These are phyloP conservation scores for Penicillium arizonense DNA, from an alignment of 495 filamentous ascomycete species.

Conservation along the genomic window DNA sequence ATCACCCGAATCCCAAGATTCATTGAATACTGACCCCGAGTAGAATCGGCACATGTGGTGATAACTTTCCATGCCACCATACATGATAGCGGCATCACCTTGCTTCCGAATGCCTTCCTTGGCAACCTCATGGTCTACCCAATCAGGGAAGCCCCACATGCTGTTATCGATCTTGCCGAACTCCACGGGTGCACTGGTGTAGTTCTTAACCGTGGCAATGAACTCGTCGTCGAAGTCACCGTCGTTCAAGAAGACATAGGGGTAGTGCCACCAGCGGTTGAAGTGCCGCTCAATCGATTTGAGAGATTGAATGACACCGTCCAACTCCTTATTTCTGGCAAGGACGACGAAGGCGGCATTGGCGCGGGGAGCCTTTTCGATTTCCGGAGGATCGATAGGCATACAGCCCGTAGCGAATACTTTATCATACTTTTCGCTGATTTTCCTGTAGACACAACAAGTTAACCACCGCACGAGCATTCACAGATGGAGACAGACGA, in stretches of 20 bases:
- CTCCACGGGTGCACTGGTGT: slow-evolving; percentile 81
- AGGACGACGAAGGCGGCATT: slow-evolving; percentile 97
- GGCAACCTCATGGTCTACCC: slow-evolving; percentile 89
- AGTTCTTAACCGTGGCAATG: slow-evolving; percentile 82
- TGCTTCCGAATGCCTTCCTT: slow-evolving; percentile 95
- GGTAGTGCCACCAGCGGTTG: slow-evolving; percentile 98
- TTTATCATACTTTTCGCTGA: slow-evolving; percentile 95
- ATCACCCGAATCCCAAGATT: slow-evolving; percentile 9
- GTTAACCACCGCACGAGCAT: slow-evolving; percentile 10
- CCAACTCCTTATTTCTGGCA: slow-evolving; percentile 93
- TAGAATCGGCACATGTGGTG: slow-evolving; percentile 99
- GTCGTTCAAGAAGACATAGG: slow-evolving; percentile 98
- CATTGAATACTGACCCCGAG: slow-evolving; percentile 66
- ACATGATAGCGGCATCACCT: slow-evolving; percentile 98
- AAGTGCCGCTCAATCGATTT: slow-evolving; percentile 99
- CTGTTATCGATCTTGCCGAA: slow-evolving; percentile 89
- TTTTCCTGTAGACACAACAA: slow-evolving; percentile 62
- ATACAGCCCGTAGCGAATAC: slow-evolving; percentile 91
- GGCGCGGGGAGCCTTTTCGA: slow-evolving; percentile 64
- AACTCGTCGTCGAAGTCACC: slow-evolving; percentile 94
- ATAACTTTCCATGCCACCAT: slow-evolving; percentile 98
- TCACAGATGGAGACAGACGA: slow-evolving; percentile 25
- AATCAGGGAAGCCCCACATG: slow-evolving; percentile 97
- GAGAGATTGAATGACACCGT: slow-evolving; percentile 92
- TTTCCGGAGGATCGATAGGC: slow-evolving; percentile 51